A percentile compares a stretch with the other conserved stretches of the same genome.
phyloP scores from a whole-genome alignment of 2,329 filamentous ascomycete species.

The Nigrospora osmanthi region DNA sequence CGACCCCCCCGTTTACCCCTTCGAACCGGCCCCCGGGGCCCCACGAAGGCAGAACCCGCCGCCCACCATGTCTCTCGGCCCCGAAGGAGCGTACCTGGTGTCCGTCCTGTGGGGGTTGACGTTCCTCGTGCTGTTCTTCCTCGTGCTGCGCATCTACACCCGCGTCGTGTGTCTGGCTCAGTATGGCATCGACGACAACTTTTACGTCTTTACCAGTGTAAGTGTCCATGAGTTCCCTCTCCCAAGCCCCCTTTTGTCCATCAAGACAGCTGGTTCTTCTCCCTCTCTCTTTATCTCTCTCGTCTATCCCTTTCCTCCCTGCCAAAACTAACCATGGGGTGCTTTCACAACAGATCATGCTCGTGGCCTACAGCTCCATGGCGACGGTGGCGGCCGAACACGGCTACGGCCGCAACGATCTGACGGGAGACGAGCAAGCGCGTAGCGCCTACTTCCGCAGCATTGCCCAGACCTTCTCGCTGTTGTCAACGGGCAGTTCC shows the following conservation, averaged over 20 bases:
- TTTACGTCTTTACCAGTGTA: slow-evolving; percentile 22
- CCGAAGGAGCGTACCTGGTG: slow-evolving; percentile 5
- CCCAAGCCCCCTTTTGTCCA: too few relatives aligned
- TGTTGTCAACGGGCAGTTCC: slow-evolving; percentile 28
- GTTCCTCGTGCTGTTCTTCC: slow-evolving; percentile 12
- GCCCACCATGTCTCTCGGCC: slow-evolving; percentile 1
- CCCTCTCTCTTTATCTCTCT: too few relatives aligned
- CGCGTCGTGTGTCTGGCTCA: slow-evolving; percentile 16
- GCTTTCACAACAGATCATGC: slow-evolving; percentile 10
- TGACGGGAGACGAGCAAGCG: slow-evolving; percentile 13
- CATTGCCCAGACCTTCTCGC: slow-evolving; percentile 26
- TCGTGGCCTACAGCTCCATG: slow-evolving; percentile 24
- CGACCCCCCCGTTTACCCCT: too few relatives aligned
- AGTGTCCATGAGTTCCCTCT: not conserved
- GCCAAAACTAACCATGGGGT: too few relatives aligned
- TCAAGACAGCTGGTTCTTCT: too few relatives aligned
- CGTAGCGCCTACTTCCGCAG: slow-evolving; percentile 20
- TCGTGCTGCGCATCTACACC: slow-evolving; percentile 15
- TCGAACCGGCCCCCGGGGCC: too few relatives aligned
- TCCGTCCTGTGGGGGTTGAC: slow-evolving; percentile 16
- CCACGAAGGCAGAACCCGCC: too few relatives aligned
- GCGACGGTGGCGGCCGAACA: slow-evolving; percentile 18
- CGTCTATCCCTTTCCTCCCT: too few relatives aligned
- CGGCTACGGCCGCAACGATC: slow-evolving; percentile 25
- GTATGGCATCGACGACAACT: slow-evolving; percentile 25